Evolutionary conservation across 73 alveolate species (phyloP).

Genomic region (Uronychia binucleata): DNA sequence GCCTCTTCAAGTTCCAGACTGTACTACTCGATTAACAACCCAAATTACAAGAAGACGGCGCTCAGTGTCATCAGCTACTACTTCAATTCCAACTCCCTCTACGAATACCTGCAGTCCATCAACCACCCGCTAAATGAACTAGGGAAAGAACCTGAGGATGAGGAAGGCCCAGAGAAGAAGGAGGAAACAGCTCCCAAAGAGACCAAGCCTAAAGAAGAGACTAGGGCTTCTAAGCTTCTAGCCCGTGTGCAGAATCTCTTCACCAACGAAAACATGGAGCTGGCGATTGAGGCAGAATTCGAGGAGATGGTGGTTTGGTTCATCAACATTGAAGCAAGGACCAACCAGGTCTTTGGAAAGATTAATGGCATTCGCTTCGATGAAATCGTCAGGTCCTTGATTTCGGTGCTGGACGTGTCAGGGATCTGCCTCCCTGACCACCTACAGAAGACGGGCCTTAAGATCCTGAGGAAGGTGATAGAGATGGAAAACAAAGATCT

Average conservation of each 20-base stretch:
- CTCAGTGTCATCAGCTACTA: not conserved
- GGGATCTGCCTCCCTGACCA: constrained; percentile 9
- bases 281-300: constrained; percentile 45
- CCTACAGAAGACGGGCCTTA: constrained; percentile 47
- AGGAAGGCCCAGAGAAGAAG: not conserved
- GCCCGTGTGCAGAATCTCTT: not conserved
- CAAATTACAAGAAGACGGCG: constrained; percentile 6
- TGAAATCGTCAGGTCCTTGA: constrained; percentile 7
- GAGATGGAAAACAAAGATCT: constrained; percentile 42
- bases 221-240: constrained; percentile 10
- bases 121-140: constrained; percentile 39
- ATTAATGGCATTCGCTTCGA: not conserved
- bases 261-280: constrained; percentile 2
- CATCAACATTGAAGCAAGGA: constrained; percentile 24
- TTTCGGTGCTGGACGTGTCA: not conserved
- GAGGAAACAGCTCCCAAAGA: not conserved
- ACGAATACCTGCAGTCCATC: constrained; percentile 20
- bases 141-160: not conserved
- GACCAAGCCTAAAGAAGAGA: too few species aligned
- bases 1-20: not conserved
- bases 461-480: constrained; percentile 48
- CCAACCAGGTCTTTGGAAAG: constrained; percentile 17
- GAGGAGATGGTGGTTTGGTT: constrained; percentile 57
- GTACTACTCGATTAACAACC: constrained; percentile 13
- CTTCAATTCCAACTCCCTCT: constrained; percentile 17